A percentile compares a stretch with the other conserved stretches of the same genome.
phyloP scores from a whole-genome alignment of 1,284 basidiomycete species.

The Apiotrichum akiyoshidainum region DNA sequence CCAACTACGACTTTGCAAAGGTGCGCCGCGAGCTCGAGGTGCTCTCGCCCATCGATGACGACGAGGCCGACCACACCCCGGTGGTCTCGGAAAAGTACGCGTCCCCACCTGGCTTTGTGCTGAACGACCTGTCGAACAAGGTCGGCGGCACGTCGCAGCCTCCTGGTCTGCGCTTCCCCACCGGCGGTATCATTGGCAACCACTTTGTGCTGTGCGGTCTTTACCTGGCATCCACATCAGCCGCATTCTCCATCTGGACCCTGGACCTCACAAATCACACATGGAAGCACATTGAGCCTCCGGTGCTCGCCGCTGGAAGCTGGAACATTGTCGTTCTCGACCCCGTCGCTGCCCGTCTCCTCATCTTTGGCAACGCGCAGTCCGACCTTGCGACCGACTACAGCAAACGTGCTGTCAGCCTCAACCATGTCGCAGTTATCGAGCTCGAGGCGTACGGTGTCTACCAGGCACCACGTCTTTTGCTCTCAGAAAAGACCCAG shows the following conservation, averaged over 20 bases:
- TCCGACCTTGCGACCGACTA: constrained; percentile 88
- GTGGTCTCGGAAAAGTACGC: constrained; percentile 61
- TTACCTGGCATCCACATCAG: constrained; percentile 77
- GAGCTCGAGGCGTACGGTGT: constrained; percentile 91
- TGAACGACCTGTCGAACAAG: constrained; percentile 58
- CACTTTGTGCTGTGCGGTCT: constrained; percentile 85
- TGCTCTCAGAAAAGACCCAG: constrained; percentile 63
- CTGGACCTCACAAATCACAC: constrained; percentile 73
- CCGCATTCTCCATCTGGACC: constrained; percentile 78
- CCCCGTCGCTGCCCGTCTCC: constrained; percentile 70
- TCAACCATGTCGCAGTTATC: constrained; percentile 84
- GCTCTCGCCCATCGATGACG: constrained; percentile 64
- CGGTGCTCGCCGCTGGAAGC: constrained; percentile 69
- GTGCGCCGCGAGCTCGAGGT: constrained; percentile 89
- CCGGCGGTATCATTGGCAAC: constrained; percentile 80
- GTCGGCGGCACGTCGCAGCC: constrained; percentile 63
- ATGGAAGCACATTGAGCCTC: constrained; percentile 81
- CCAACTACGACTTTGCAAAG: constrained; percentile 72
- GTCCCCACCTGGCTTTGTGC: constrained; percentile 57
- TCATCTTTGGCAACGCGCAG: constrained; percentile 82
- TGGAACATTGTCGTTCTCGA: constrained; percentile 86
- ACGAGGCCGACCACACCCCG: constrained; percentile 51
- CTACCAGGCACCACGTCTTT: constrained; percentile 74
- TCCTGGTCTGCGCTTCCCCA: constrained; percentile 88
- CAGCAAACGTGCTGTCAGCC: constrained; percentile 80